These are phyloP conservation scores for Hebeloma cylindrosporum DNA, from an alignment of 768 basidiomycete genomes.

Conservation along the genomic window DNA sequence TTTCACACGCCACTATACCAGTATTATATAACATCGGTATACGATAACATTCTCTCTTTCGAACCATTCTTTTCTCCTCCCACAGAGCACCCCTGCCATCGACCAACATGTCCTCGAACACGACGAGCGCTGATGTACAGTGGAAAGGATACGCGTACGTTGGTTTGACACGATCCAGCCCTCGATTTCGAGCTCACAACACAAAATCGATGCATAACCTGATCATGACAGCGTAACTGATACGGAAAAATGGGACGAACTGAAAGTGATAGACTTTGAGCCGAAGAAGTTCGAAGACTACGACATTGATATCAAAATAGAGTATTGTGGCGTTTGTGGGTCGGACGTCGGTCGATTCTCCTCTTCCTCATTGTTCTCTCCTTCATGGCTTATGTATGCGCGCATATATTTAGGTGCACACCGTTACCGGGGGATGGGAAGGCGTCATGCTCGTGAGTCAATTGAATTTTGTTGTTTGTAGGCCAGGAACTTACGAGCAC, in stretches of 20 bases:
- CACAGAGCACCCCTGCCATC: not conserved
- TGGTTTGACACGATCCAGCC: too few species aligned
- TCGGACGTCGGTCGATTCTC: constrained; percentile 41
- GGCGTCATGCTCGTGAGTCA: constrained; percentile 25
- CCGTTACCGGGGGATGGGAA: constrained; percentile 41
- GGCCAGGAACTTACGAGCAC: not conserved
- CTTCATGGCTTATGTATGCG: not conserved
- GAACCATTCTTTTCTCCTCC: not conserved
- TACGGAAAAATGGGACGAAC: constrained; percentile 38
- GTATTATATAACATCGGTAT: too few species aligned
- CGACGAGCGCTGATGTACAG: not conserved
- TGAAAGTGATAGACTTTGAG: constrained; percentile 45
- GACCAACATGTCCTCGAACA: not conserved
- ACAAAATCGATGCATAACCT: not conserved
- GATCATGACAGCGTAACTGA: not conserved
- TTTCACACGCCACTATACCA: too few species aligned
- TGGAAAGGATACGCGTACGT: constrained; percentile 20
- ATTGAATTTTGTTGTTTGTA: not conserved
- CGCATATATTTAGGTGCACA: constrained; percentile 39
- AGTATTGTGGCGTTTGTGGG: constrained; percentile 52
- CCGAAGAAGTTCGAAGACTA: constrained; percentile 52
- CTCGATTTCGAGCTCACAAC: not conserved
- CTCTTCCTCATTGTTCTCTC: not conserved
- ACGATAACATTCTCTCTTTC: not conserved
- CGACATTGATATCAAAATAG: constrained; percentile 57